Evolutionary conservation across 2,329 filamentous ascomycete species (phyloP).

Genomic region (Sordariomycetes sp.): DNA sequence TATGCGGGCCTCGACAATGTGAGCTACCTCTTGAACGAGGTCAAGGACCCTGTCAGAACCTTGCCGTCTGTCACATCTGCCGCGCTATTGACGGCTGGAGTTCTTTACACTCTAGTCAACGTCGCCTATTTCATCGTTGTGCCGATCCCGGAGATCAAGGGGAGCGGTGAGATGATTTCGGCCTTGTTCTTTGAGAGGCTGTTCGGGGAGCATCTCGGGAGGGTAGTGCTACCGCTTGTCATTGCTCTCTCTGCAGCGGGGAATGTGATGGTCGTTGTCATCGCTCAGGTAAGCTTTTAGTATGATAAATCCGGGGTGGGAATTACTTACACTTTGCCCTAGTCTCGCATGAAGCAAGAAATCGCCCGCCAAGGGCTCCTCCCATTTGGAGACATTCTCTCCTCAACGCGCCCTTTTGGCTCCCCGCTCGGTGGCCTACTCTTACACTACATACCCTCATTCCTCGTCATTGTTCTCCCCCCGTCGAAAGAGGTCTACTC

Average conservation of each 20-base stretch:
- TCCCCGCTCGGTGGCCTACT: constrained; percentile 55
- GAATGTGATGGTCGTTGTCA: constrained; percentile 63
- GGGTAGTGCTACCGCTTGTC: constrained; percentile 43
- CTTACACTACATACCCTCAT: constrained; percentile 54
- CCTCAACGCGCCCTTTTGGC: constrained; percentile 53
- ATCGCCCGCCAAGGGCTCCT: constrained; percentile 60
- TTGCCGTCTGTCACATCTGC: constrained; percentile 47
- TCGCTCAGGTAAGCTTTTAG: constrained; percentile 41
- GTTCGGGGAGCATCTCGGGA: constrained; percentile 46
- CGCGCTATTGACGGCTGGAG: constrained; percentile 46
- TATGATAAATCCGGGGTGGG: not conserved
- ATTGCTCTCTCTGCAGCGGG: constrained; percentile 56
- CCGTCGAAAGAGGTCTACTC: constrained; percentile 55
- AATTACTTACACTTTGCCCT: constrained; percentile 6
- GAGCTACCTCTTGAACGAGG: constrained; percentile 60
- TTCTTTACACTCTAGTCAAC: constrained; percentile 56
- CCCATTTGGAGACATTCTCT: constrained; percentile 45
- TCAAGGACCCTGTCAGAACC: constrained; percentile 53
- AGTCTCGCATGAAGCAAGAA: constrained; percentile 60
- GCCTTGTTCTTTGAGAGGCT: constrained; percentile 53
- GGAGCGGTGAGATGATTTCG: constrained; percentile 53
- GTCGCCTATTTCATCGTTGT: constrained; percentile 50
- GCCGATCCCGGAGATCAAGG: constrained; percentile 51
- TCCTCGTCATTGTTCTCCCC: constrained; percentile 52
- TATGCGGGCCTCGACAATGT: constrained; percentile 54